Conservation (phyloP, 805 yeast species). For the Candida silvicultrix region DNA sequence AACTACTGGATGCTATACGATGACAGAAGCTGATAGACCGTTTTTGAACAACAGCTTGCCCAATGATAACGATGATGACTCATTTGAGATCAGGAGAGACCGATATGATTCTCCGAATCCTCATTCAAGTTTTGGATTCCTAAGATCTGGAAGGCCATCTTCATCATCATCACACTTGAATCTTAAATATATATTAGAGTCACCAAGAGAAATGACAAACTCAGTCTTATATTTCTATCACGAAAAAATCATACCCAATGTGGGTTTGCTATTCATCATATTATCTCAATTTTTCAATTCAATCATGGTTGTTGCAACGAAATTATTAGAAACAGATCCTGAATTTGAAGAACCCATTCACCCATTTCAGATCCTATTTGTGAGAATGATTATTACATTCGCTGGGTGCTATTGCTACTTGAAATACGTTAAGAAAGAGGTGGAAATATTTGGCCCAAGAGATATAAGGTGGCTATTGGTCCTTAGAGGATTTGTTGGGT, state of each 20-base stretch:
- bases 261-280: slow-evolving; percentile 53
- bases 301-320: slow-evolving; percentile 69
- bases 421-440: slow-evolving; percentile 42
- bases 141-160: background rate
- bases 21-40: slow-evolving; percentile 1
- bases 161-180: background rate
- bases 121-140: background rate
- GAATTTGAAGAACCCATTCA: slow-evolving; percentile 56
- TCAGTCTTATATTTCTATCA: slow-evolving; percentile 1
- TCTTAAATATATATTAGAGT: background rate
- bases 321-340: slow-evolving; percentile 62
- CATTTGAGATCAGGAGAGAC: background rate
- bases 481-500: slow-evolving; percentile 67
- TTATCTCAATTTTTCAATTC: slow-evolving; percentile 70
- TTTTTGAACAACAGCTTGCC: background rate
- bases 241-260: slow-evolving; percentile 13
- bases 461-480: slow-evolving; percentile 47
- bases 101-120: background rate
- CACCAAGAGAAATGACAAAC: background rate
- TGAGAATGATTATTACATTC: slow-evolving; percentile 71
- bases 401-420: slow-evolving; percentile 51
- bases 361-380: slow-evolving; percentile 73
- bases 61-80: slow-evolving; percentile 1
- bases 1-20: background rate
- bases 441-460: slow-evolving; percentile 67